Percentiles rank a stretch among this genome's conserved stretches.
phyloP scores from a whole-genome alignment of 805 yeast species.

The Candida odintsovae region DNA sequence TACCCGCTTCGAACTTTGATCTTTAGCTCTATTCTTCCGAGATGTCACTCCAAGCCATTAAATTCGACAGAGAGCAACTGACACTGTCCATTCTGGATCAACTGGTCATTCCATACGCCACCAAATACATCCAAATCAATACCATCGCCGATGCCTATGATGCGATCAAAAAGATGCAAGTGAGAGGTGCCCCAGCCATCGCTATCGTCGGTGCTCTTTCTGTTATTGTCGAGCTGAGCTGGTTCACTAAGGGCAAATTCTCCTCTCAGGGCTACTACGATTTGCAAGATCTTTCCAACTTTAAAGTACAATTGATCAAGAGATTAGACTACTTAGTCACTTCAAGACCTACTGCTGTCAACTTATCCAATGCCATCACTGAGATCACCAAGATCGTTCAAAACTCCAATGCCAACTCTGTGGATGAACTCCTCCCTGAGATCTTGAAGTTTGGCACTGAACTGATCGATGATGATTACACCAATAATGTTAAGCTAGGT shows the following conservation, averaged over 20 bases:
- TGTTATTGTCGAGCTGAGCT: conserved; percentile 62
- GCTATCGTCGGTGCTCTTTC: conserved; percentile 91
- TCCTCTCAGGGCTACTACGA: conserved; percentile 28
- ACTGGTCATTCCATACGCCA: conserved; percentile 71
- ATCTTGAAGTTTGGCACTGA: conserved; percentile 42
- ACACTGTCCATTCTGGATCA: conserved; percentile 72
- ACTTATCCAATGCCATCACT: conserved; percentile 63
- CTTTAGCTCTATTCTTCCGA: background rate
- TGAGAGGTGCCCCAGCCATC: conserved; percentile 97
- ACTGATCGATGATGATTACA: conserved; percentile 69
- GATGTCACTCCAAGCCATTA: conserved; percentile 59
- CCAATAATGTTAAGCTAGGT: conserved; percentile 77
- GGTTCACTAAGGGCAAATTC: conserved; percentile 24
- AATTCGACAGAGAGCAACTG: conserved; percentile 42
- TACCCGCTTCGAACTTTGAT: no score
- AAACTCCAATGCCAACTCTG: conserved; percentile 20
- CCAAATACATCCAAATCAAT: conserved; percentile 57
- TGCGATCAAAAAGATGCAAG: conserved; percentile 89
- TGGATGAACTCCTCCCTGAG: conserved; percentile 25
- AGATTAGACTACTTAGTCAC: conserved; percentile 61
- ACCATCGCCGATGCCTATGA: conserved; percentile 70
- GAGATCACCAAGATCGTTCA: conserved; percentile 30
- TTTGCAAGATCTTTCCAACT: conserved; percentile 23
- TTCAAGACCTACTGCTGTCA: conserved; percentile 95
- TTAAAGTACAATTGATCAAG: conserved; percentile 33